Evolutionary conservation across 1,139 yeast species (phyloP).

Genomic region (Hemisphaericaspora xylanilytica): DNA sequence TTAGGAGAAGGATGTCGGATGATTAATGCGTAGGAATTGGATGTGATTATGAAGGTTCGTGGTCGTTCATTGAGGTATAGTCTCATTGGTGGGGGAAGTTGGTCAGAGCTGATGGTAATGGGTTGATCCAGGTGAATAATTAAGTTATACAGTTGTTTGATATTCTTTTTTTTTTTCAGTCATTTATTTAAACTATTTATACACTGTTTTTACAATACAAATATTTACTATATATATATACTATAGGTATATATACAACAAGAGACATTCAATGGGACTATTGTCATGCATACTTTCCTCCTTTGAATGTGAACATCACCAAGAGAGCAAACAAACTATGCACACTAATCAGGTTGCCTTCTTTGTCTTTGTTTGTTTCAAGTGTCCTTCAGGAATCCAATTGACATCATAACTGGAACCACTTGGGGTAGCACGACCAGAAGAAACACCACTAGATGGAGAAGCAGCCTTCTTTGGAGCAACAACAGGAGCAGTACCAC

Average conservation of each 20-base stretch:
- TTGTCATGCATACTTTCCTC: no score
- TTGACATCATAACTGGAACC: slow-evolving; percentile 30
- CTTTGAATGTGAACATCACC: no score
- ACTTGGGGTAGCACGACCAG: slow-evolving; percentile 29
- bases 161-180: no score
- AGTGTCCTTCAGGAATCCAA: slow-evolving; percentile 39
- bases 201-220: no score
- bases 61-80: slow-evolving; percentile 52
- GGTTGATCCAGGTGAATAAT: background rate
- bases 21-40: slow-evolving; percentile 48
- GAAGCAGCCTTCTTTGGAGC: slow-evolving; percentile 21
- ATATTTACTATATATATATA: no score
- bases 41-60: slow-evolving; percentile 52
- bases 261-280: no score
- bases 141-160: background rate
- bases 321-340: no score
- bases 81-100: slow-evolving; percentile 48
- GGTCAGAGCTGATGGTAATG: no score
- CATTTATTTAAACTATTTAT: no score
- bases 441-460: slow-evolving; percentile 23
- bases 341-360: slow-evolving; percentile 15
- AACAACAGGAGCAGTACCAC: slow-evolving; percentile 37
- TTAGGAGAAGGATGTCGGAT: slow-evolving; percentile 45
- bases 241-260: no score
- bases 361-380: slow-evolving; percentile 30